phyloP scores from a whole-genome alignment of 441 rosid species.

The Pelargonium citronellum region DNA sequence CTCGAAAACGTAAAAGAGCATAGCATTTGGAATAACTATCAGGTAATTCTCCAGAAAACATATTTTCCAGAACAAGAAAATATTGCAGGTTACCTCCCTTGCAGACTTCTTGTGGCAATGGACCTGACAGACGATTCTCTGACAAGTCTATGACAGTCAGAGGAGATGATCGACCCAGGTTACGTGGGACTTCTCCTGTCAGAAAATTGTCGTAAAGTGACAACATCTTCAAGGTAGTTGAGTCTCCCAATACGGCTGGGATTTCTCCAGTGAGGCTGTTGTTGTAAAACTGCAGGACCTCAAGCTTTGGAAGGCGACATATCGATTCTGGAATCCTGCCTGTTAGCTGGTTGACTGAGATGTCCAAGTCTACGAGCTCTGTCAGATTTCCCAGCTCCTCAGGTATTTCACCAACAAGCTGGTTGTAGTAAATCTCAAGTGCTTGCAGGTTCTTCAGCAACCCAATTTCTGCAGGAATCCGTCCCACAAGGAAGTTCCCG shows the following conservation, averaged over 20 bases:
- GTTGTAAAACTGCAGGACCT: slow-evolving; percentile 78
- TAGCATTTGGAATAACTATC: slow-evolving; percentile 54
- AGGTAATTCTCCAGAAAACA: slow-evolving; percentile 63
- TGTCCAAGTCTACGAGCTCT: slow-evolving; percentile 74
- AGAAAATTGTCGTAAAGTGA: slow-evolving; percentile 71
- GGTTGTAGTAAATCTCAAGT: slow-evolving; percentile 87
- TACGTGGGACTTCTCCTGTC: slow-evolving; percentile 65
- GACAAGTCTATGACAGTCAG: slow-evolving; percentile 70
- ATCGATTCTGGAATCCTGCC: slow-evolving; percentile 71
- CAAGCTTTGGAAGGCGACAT: slow-evolving; percentile 71
- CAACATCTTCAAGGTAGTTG: slow-evolving; percentile 53
- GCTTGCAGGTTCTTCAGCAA: slow-evolving; percentile 58
- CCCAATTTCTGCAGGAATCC: slow-evolving; percentile 69
- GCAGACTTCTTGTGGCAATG: slow-evolving; percentile 64
- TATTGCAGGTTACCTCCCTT: slow-evolving; percentile 64
- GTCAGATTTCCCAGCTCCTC: slow-evolving; percentile 81
- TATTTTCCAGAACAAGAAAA: slow-evolving; percentile 68
- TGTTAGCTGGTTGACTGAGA: slow-evolving; percentile 69
- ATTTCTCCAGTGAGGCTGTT: slow-evolving; percentile 83
- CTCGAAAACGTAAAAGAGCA: slow-evolving; percentile 74
- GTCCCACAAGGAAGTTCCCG: slow-evolving; percentile 66
- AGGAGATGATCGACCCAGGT: slow-evolving; percentile 52
- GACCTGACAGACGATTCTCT: slow-evolving; percentile 69
- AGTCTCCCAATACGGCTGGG: slow-evolving; percentile 53
- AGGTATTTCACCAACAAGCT: slow-evolving; percentile 66